Conservation (phyloP, 2,329 filamentous ascomycete species). For the Arthroderma uncinatum region DNA sequence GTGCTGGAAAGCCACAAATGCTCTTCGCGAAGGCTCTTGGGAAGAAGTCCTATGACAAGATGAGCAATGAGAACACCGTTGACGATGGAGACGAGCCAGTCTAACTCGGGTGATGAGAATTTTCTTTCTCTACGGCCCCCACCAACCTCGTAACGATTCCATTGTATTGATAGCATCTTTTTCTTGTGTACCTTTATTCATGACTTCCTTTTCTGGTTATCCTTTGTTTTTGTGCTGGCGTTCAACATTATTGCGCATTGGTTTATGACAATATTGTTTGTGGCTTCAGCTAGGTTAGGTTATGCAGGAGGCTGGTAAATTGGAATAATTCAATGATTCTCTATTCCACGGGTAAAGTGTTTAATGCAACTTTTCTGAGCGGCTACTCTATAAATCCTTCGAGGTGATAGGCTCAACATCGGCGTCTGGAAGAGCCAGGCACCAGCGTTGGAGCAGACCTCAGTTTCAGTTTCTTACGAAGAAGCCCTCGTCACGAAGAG, state of each 20-base stretch:
- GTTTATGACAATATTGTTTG: neutral
- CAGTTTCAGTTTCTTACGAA: too few species aligned
- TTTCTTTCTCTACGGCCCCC: neutral
- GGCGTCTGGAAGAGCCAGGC: too few species aligned
- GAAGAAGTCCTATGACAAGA: conserved; percentile 36
- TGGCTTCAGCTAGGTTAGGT: neutral
- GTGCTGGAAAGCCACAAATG: conserved; percentile 33
- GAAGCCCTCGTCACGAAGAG: too few species aligned
- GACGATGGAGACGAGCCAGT: neutral
- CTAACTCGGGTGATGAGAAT: neutral
- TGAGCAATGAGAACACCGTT: conserved; percentile 11
- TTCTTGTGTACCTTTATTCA: neutral
- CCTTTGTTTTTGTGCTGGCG: neutral
- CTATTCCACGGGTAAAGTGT: too few species aligned
- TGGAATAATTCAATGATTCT: too few species aligned
- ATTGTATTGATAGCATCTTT: neutral
- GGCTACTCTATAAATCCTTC: too few species aligned
- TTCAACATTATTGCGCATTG: neutral
- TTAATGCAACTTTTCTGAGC: too few species aligned
- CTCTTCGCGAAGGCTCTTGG: conserved; percentile 37
- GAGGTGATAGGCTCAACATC: too few species aligned
- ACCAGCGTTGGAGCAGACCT: too few species aligned
- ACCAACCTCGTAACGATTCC: neutral
- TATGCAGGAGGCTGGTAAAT: neutral
- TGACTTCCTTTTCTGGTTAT: neutral